phyloP scores from a whole-genome alignment of 805 yeast genomes.

The Wickerhamiella nectarea region DNA sequence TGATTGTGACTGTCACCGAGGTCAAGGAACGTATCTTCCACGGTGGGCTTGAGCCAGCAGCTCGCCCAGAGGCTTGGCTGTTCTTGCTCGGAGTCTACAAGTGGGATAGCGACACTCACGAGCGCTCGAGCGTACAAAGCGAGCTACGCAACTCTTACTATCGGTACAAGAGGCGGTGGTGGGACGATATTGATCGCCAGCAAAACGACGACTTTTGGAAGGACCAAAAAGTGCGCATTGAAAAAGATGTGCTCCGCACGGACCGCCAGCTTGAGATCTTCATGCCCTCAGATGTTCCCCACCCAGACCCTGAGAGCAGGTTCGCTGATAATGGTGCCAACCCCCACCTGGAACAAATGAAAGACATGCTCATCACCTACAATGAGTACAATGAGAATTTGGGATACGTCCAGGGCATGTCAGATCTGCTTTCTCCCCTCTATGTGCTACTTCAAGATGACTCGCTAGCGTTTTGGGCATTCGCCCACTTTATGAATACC shows the following conservation, averaged over 20 bases:
- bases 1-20: conserved; percentile 60
- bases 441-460: conserved; percentile 56
- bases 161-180: conserved; percentile 47
- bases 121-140: conserved; percentile 44
- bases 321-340: conserved; percentile 58
- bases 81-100: conserved; percentile 73
- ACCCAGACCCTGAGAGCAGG: conserved; percentile 33
- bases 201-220: conserved; percentile 59
- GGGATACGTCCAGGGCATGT: conserved; percentile 98
- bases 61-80: conserved; percentile 71
- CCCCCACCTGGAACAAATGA: conserved; percentile 56
- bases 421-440: conserved; percentile 78
- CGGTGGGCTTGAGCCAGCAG: conserved; percentile 57
- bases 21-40: conserved; percentile 77
- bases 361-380: conserved; percentile 71
- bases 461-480: conserved; percentile 74
- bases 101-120: conserved; percentile 69
- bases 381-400: conserved; percentile 70
- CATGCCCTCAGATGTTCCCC: conserved; percentile 33
- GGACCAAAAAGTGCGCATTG: conserved; percentile 81
- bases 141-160: conserved; percentile 49
- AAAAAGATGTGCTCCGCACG: conserved; percentile 85
- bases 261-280: conserved; percentile 67
- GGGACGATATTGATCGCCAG: conserved; percentile 49
- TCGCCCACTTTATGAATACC: conserved; percentile 74